Conservation (phyloP, 805 yeast genomes). For the Ogataea ganodermae region DNA sequence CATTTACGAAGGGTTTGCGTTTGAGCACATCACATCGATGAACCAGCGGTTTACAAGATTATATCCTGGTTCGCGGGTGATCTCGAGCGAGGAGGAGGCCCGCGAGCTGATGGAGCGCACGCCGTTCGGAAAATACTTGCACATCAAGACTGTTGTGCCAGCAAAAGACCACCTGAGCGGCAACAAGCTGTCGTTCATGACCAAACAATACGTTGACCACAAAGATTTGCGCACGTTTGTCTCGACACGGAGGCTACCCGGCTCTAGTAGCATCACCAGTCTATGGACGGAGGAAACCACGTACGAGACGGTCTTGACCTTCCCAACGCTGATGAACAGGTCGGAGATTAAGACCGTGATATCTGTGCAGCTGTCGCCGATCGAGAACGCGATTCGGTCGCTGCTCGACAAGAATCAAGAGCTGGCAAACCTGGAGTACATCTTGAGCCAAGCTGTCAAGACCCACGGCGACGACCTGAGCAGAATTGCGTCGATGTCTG, state of each 20-base stretch:
- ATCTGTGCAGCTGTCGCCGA: conserved; percentile 69
- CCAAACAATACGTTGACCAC: conserved; percentile 73
- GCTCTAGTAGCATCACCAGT: conserved; percentile 68
- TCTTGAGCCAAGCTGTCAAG: conserved; percentile 52
- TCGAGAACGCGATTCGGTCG: conserved; percentile 76
- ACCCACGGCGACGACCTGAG: conserved; percentile 36
- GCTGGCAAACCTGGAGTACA: conserved; percentile 64
- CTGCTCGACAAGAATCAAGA: conserved; percentile 71
- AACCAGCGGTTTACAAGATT: conserved; percentile 71
- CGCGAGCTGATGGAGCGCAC: conserved; percentile 47
- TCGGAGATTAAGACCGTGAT: conserved; percentile 60
- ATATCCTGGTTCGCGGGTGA: conserved; percentile 80
- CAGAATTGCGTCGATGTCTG: conserved; percentile 34
- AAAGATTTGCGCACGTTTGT: conserved; percentile 71
- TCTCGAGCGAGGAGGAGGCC: conserved; percentile 58
- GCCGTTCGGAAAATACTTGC: conserved; percentile 72
- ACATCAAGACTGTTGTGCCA: conserved; percentile 74
- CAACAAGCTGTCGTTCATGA: conserved; percentile 56
- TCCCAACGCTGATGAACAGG: conserved; percentile 88
- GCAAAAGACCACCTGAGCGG: conserved; percentile 43
- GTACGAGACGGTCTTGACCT: conserved; percentile 70
- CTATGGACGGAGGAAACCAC: conserved; percentile 89
- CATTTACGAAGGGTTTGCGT: conserved; percentile 83
- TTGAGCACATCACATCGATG: conserved; percentile 83
- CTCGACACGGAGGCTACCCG: conserved; percentile 69